Conservation (phyloP, 2,329 filamentous ascomycete genomes). For the Cryphonectria carpinicola region DNA sequence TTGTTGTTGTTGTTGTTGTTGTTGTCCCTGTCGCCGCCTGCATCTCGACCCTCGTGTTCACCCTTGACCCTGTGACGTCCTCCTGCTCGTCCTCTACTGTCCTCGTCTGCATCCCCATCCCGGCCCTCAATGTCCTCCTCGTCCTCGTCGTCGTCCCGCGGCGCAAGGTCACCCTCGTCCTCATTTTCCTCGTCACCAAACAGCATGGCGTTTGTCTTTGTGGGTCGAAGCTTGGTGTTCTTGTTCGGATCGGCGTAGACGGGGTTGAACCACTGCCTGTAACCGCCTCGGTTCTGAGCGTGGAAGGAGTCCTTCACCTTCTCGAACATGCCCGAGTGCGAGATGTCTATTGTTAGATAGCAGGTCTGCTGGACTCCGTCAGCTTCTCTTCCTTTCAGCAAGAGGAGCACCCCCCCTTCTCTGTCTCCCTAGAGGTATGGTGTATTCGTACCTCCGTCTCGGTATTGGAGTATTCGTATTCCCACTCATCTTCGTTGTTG, state of each 20-base stretch:
- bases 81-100: slow-evolving; percentile 20
- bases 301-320: slow-evolving; percentile 44
- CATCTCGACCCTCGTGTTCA: slow-evolving; percentile 26
- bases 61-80: slow-evolving; percentile 11
- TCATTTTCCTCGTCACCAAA: slow-evolving; percentile 31
- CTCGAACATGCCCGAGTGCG: slow-evolving; percentile 60
- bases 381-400: neutral
- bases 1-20: slow-evolving; percentile 25
- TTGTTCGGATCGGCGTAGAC: slow-evolving; percentile 30
- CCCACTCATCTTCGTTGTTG: slow-evolving; percentile 64
- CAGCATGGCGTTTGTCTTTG: slow-evolving; percentile 27
- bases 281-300: slow-evolving; percentile 48
- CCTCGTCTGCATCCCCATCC: slow-evolving; percentile 29
- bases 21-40: slow-evolving; percentile 20
- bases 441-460: slow-evolving; percentile 59
- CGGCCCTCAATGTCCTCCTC: slow-evolving; percentile 27
- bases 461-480: slow-evolving; percentile 68
- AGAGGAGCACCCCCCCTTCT: no score
- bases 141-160: slow-evolving; percentile 21
- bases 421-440: neutral
- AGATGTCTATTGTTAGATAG: slow-evolving; percentile 67
- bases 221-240: slow-evolving; percentile 27
- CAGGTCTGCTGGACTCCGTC: slow-evolving; percentile 54
- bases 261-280: slow-evolving; percentile 45
- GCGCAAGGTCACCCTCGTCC: slow-evolving; percentile 26